Percentiles rank a stretch among this genome's conserved stretches.
These are phyloP conservation scores for Scenedesmus sp. DNA, from an alignment of 163 green algal genomes.

Conservation along the genomic window DNA sequence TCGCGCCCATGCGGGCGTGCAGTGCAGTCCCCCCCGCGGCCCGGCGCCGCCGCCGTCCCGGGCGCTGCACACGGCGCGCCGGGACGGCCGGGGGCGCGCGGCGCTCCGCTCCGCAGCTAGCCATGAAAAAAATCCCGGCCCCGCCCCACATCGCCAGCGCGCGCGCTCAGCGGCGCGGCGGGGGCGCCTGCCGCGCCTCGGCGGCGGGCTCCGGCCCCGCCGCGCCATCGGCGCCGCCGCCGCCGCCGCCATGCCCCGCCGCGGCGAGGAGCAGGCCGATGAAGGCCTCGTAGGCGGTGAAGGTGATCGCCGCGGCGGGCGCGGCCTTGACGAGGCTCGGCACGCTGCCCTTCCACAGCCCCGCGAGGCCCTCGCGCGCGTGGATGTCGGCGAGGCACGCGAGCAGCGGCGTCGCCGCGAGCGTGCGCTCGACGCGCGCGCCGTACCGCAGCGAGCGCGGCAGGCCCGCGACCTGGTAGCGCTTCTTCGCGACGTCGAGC, in stretches of 20 bases:
- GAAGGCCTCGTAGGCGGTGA: conserved; percentile 90
- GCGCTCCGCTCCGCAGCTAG: too few species aligned
- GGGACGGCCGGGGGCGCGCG: too few species aligned
- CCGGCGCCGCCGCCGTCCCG: neutral
- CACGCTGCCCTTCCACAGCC: conserved; percentile 72
- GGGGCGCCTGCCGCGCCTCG: too few species aligned
- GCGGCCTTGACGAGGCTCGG: conserved; percentile 76
- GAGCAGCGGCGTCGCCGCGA: conserved; percentile 51
- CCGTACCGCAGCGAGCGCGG: conserved; percentile 64
- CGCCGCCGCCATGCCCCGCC: neutral
- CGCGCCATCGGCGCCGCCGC: neutral
- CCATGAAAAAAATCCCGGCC: too few species aligned
- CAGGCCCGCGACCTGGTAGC: conserved; percentile 86
- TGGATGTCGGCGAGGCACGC: conserved; percentile 58
- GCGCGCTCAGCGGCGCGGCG: too few species aligned
- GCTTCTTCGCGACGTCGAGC: conserved; percentile 97
- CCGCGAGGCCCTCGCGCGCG: conserved; percentile 57
- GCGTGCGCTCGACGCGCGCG: conserved; percentile 54
- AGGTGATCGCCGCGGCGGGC: conserved; percentile 91
- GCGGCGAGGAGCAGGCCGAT: conserved; percentile 51
- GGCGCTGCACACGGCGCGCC: too few species aligned
- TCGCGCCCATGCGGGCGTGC: too few species aligned
- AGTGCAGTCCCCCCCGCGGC: neutral
- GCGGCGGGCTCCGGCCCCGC: too few species aligned
- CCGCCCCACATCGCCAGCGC: too few species aligned